Conservation (phyloP, 306 rosid species). For the Prunus mira region DNA sequence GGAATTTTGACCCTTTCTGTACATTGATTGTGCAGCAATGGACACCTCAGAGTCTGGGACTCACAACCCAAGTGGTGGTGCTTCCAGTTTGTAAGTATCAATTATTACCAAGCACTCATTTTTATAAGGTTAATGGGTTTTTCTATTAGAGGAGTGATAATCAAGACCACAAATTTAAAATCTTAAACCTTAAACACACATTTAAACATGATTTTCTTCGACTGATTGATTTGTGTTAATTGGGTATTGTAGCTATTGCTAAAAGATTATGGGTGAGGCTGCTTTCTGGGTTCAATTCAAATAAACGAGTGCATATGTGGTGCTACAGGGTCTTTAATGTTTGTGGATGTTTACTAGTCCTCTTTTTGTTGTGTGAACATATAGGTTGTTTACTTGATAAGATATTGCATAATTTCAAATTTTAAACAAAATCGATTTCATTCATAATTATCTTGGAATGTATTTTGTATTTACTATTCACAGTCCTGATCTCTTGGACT, state of each 20-base stretch:
- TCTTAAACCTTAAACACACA: neutral
- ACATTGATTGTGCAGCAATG: slow-evolving; percentile 46
- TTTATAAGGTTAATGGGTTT: neutral
- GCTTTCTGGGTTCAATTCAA: neutral
- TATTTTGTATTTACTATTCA: neutral
- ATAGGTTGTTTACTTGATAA: neutral
- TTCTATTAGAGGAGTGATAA: neutral
- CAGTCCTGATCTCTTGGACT: too few species aligned
- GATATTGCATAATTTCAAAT: neutral
- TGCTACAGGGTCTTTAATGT: neutral
- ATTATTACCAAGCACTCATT: neutral
- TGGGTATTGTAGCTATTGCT: too few species aligned
- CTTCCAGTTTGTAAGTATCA: slow-evolving; percentile 46
- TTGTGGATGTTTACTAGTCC: neutral
- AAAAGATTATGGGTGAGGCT: neutral
- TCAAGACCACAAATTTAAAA: neutral
- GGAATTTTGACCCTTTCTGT: neutral
- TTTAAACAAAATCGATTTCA: neutral
- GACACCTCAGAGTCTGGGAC: slow-evolving; percentile 60
- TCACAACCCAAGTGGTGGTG: slow-evolving; percentile 34
- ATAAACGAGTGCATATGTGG: neutral
- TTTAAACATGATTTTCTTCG: neutral
- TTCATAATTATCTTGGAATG: neutral
- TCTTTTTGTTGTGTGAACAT: neutral
- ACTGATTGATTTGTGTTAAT: neutral